Conservation (phyloP, 768 basidiomycete species). For the Tulasnella sp. region DNA sequence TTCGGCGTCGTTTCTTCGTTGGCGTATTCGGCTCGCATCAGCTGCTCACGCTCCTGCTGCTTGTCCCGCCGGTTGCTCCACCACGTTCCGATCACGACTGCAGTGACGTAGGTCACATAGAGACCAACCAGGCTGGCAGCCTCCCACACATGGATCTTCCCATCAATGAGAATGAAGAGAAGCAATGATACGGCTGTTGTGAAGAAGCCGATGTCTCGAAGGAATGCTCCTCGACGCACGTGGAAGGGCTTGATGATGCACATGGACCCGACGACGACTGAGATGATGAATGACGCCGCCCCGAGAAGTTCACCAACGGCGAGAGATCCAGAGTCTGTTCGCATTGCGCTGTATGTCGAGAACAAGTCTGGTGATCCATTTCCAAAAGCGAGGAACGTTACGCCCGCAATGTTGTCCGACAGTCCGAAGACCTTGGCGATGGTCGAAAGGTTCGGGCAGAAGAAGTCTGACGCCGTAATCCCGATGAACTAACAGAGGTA, state of each 20-base stretch:
- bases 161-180: slow-evolving; percentile 73
- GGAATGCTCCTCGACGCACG: slow-evolving; percentile 72
- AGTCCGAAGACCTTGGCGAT: slow-evolving; percentile 80
- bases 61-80: slow-evolving; percentile 57
- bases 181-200: slow-evolving; percentile 74
- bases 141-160: slow-evolving; percentile 66
- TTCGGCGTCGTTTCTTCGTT: slow-evolving; percentile 40
- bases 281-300: slow-evolving; percentile 92
- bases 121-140: slow-evolving; percentile 63
- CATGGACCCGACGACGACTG: slow-evolving; percentile 97
- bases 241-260: slow-evolving; percentile 93
- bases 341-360: slow-evolving; percentile 92
- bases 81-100: slow-evolving; percentile 76
- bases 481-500: slow-evolving; percentile 48
- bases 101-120: slow-evolving; percentile 71
- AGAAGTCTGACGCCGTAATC: slow-evolving; percentile 94
- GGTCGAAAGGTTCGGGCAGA: slow-evolving; percentile 92
- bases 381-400: slow-evolving; percentile 94
- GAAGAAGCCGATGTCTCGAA: slow-evolving; percentile 95
- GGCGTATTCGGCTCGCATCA: slow-evolving; percentile 57
- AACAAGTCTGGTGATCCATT: slow-evolving; percentile 97
- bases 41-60: slow-evolving; percentile 46
- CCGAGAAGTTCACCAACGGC: slow-evolving; percentile 95
- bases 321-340: slow-evolving; percentile 73
- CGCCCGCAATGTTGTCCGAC: slow-evolving; percentile 91